Conservation (phyloP, 352 stramenopile genomes). For the Globisporangium echinulatum region DNA sequence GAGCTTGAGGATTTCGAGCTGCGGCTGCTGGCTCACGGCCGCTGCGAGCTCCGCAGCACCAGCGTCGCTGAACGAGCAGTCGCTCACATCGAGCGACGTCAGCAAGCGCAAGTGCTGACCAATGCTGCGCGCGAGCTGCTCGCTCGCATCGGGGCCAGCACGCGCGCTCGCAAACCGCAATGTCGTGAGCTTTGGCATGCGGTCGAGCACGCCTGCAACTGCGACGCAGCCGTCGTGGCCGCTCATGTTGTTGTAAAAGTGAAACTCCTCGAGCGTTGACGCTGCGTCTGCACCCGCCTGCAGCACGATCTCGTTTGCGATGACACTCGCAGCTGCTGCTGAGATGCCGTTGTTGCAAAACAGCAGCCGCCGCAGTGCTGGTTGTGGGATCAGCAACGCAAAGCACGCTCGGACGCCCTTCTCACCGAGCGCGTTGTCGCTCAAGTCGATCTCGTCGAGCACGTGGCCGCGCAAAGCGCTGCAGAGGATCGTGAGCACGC, state of each 20-base stretch:
- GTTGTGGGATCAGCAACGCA: constrained; percentile 61
- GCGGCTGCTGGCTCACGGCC: constrained; percentile 55
- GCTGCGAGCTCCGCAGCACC: constrained; percentile 62
- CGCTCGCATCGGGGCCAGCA: constrained; percentile 45
- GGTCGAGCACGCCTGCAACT: constrained; percentile 43
- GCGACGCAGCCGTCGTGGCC: constrained; percentile 60
- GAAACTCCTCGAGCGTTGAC: constrained; percentile 63
- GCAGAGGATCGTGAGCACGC: constrained; percentile 81
- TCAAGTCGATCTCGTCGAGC: constrained; percentile 84
- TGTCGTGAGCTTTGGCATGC: constrained; percentile 37
- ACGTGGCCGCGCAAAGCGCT: constrained; percentile 61
- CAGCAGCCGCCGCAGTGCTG: constrained; percentile 43
- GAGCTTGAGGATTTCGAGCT: constrained; percentile 82
- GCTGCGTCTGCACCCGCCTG: constrained; percentile 34
- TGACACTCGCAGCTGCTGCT: constrained; percentile 47
- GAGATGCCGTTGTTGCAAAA: constrained; percentile 84
- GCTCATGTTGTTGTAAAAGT: constrained; percentile 88
- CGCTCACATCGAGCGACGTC: constrained; percentile 86
- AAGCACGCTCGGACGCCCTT: constrained; percentile 77
- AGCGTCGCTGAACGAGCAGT: constrained; percentile 87
- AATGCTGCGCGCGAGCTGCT: constrained; percentile 40
- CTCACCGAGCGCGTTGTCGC: constrained; percentile 72
- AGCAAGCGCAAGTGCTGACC: constrained; percentile 40
- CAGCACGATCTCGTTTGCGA: constrained; percentile 63
- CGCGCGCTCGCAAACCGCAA: constrained; percentile 70